A percentile compares a stretch with the other conserved stretches of the same genome.
Conservation (phyloP, 2,329 filamentous ascomycete species). For the Coniochaeta pulveracea region DNA sequence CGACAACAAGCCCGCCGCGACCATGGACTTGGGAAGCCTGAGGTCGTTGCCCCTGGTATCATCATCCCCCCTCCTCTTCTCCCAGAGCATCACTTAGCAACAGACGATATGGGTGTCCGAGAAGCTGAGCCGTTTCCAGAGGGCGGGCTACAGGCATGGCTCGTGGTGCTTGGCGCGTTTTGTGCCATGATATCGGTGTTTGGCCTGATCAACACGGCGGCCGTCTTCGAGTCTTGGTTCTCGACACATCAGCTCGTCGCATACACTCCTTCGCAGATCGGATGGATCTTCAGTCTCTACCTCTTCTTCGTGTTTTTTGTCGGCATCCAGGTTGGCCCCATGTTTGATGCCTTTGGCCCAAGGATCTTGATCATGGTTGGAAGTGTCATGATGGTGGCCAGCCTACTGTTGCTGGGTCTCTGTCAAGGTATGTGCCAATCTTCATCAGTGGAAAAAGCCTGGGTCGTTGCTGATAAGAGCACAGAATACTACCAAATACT, state of each 20-base stretch:
- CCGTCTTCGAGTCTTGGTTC: constrained; percentile 69
- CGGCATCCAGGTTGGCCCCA: constrained; percentile 69
- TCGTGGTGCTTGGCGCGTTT: constrained; percentile 69
- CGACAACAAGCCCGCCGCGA: too few relatives aligned
- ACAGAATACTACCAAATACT: constrained; percentile 69
- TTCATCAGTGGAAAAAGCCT: too few relatives aligned
- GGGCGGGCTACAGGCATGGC: constrained; percentile 61
- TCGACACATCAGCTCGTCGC: constrained; percentile 57
- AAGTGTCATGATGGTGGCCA: constrained; percentile 47
- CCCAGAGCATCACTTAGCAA: constrained; percentile 6
- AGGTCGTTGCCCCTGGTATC: neutral
- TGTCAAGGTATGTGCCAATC: constrained; percentile 36
- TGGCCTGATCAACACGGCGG: constrained; percentile 65
- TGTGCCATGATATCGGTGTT: constrained; percentile 58
- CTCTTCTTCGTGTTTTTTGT: constrained; percentile 74
- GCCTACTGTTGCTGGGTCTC: constrained; percentile 56
- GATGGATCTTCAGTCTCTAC: constrained; percentile 83
- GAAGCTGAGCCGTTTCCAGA: constrained; percentile 58
- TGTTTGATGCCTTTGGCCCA: constrained; percentile 71
- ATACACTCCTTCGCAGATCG: constrained; percentile 56
- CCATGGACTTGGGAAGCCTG: neutral
- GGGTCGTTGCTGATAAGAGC: neutral
- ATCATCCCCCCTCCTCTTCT: constrained; percentile 4
- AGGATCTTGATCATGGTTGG: constrained; percentile 54
- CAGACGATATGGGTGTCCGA: neutral